Evolutionary conservation across 2,329 filamentous ascomycete genomes (phyloP).

Genomic region (Domatiomyces catenatus): DNA sequence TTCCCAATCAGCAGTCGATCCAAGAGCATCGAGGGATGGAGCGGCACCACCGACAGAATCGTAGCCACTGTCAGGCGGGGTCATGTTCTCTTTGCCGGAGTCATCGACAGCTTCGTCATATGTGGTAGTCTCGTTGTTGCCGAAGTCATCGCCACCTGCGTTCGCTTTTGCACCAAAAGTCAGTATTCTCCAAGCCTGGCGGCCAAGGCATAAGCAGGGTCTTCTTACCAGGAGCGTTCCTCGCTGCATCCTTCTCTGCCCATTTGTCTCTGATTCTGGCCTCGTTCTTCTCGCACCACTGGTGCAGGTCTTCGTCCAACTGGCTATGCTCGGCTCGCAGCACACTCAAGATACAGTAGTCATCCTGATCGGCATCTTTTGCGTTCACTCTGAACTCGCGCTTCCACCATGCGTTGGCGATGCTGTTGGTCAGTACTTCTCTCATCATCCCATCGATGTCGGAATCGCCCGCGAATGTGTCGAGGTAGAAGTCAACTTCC

Average conservation of each 20-base stretch:
- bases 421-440: conserved; percentile 7
- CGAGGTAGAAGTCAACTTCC: conserved; percentile 12
- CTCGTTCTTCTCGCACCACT: conserved; percentile 10
- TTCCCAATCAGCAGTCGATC: background rate
- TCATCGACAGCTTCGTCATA: conserved; percentile 1
- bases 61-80: conserved; percentile 1
- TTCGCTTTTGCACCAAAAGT: background rate
- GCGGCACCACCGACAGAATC: background rate
- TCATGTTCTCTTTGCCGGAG: background rate
- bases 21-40: background rate
- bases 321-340: conserved; percentile 7
- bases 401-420: conserved; percentile 13
- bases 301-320: conserved; percentile 10
- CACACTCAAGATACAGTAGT: conserved; percentile 6
- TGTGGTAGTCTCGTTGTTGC: background rate
- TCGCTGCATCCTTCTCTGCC: conserved; percentile 8
- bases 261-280: conserved; percentile 7
- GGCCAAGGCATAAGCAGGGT: background rate
- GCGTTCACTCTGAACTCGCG: background rate
- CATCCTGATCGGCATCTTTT: conserved; percentile 8
- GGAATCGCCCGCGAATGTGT: conserved; percentile 1
- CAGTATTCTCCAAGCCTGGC: background rate
- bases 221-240: background rate
- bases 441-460: conserved; percentile 1
- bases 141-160: background rate